Conservation (phyloP, 2,329 filamentous ascomycete genomes). For the Helotiales sp. region DNA sequence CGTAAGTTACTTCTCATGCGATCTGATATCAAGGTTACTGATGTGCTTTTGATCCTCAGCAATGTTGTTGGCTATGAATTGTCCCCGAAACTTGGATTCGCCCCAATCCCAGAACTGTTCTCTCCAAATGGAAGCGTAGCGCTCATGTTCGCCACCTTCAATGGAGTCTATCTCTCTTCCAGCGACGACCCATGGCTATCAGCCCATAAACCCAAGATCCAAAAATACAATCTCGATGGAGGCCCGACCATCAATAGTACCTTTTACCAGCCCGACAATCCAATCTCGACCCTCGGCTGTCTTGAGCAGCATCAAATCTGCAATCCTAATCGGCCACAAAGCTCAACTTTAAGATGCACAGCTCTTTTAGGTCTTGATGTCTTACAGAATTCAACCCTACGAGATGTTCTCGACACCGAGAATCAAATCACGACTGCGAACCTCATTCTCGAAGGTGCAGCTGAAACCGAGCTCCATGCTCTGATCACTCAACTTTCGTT, state of each 20-base stretch:
- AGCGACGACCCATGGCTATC: conserved; percentile 1
- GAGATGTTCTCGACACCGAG: not conserved
- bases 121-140: not conserved
- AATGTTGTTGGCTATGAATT: not conserved
- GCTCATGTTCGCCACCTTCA: not conserved
- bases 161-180: not conserved
- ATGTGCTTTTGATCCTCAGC: no score
- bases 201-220: not conserved
- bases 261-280: not conserved
- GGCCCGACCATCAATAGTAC: not conserved
- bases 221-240: not conserved
- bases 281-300: not conserved
- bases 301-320: conserved; percentile 1
- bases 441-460: not conserved
- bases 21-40: not conserved
- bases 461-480: not conserved
- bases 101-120: not conserved
- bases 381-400: not conserved
- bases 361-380: not conserved
- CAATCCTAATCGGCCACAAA: not conserved
- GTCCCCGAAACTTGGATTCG: not conserved
- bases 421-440: not conserved
- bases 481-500: not conserved
- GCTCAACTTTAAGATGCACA: not conserved
- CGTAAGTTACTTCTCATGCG: not conserved